Conservation (phyloP, 2,329 filamentous ascomycete species). For the Aspergillus pseudoterreus region DNA sequence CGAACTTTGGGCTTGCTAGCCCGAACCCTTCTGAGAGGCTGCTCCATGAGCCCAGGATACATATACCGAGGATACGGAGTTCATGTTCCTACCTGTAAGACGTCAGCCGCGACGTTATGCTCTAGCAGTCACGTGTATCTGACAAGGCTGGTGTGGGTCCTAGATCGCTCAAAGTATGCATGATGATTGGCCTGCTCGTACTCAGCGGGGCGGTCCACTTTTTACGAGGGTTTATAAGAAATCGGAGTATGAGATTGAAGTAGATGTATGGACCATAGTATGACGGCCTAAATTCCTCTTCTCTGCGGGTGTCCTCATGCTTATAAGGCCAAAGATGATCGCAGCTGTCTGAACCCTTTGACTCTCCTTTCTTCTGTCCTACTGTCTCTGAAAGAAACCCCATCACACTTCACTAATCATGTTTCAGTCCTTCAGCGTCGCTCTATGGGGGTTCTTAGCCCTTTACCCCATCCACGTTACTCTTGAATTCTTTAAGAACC, state of each 20-base stretch:
- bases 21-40: not conserved
- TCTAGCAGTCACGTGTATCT: too few species aligned
- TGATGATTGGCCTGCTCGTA: not conserved
- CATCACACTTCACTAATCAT: not conserved
- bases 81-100: not conserved
- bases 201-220: not conserved
- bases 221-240: not conserved
- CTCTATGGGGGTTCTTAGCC: not conserved
- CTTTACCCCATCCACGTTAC: not conserved
- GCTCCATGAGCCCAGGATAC: not conserved
- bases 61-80: not conserved
- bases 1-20: conserved; percentile 7
- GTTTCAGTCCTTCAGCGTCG: not conserved
- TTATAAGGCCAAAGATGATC: too few species aligned
- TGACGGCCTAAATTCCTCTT: too few species aligned
- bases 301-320: too few species aligned
- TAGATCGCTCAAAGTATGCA: not conserved
- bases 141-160: too few species aligned
- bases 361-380: not conserved
- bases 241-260: too few species aligned
- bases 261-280: too few species aligned
- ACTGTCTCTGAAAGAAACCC: not conserved
- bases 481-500: not conserved
- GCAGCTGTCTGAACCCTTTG: not conserved
- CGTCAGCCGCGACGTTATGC: too few species aligned